These are phyloP conservation scores for Solanum habrochaites DNA, from an alignment of 257 asterid genomes.

Conservation along the genomic window DNA sequence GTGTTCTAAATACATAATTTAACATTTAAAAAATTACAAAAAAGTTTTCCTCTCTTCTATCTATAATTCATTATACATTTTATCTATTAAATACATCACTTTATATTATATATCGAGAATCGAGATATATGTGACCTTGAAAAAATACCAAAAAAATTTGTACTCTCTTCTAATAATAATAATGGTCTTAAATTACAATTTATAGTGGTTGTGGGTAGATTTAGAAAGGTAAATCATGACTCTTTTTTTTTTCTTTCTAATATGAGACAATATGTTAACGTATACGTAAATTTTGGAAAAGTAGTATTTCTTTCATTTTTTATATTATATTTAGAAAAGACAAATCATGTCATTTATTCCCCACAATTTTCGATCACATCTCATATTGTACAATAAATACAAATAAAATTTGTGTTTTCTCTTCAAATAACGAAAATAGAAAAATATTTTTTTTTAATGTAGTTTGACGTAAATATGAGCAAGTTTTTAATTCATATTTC, in stretches of 20 bases:
- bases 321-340: neutral
- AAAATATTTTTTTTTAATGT: neutral
- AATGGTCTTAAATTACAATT: neutral
- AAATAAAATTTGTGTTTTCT: neutral
- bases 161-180: neutral
- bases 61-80: no score
- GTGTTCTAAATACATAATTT: fast-evolving
- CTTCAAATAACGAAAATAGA: neutral
- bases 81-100: no score
- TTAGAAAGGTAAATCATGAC: neutral
- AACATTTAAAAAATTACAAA: no score
- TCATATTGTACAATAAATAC: neutral
- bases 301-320: neutral
- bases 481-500: neutral
- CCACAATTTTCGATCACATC: neutral
- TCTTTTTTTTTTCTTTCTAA: neutral
- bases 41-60: no score
- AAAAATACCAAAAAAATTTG: no score
- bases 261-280: neutral
- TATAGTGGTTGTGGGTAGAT: neutral
- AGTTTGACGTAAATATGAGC: neutral
- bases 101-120: no score
- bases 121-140: fast-evolving
- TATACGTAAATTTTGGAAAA: neutral
- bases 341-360: neutral